Percentiles rank a stretch among this genome's conserved stretches.
Evolutionary conservation across 2,329 filamentous ascomycete species (phyloP).

Genomic region (Colletotrichum orbiculare): DNA sequence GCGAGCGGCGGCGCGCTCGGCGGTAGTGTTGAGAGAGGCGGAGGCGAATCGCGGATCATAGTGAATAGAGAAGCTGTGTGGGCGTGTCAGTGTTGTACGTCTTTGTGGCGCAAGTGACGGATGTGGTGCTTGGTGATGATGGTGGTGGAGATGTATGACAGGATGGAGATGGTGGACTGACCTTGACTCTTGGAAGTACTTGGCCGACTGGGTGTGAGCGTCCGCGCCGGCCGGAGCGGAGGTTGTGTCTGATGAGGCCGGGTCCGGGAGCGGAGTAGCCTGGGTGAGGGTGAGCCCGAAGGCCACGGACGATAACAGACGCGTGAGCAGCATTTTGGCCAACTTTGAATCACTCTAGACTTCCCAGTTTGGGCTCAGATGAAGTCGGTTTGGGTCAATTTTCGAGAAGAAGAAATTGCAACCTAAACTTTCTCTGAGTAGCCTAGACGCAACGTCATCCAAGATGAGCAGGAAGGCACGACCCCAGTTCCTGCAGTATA

Average conservation of each 20-base stretch:
- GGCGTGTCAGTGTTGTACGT: background rate
- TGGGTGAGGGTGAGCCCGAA: constrained; percentile 21
- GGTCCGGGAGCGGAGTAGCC: constrained; percentile 21
- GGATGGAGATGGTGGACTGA: background rate
- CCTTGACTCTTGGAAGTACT: constrained; percentile 27
- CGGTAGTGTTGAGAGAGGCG: constrained; percentile 59
- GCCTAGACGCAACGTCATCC: constrained; percentile 31
- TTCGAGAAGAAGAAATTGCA: no score
- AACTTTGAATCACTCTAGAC: background rate
- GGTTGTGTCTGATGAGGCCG: constrained; percentile 1
- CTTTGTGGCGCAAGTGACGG: background rate
- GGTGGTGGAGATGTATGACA: constrained; percentile 4
- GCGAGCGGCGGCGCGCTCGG: constrained; percentile 70
- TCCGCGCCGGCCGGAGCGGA: background rate
- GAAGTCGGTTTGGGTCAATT: no score
- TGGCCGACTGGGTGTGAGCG: constrained; percentile 3
- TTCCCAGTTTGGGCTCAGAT: no score
- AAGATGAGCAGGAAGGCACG: constrained; percentile 3
- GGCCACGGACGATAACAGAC: constrained; percentile 15
- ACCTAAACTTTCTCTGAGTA: background rate
- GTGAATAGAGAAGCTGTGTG: constrained; percentile 42
- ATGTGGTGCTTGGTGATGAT: no score
- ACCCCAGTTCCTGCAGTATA: constrained; percentile 13
- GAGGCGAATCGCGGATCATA: constrained; percentile 54
- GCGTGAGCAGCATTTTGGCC: constrained; percentile 25